phyloP scores from a whole-genome alignment of 345 rosid genomes.

The Aquilaria sinensis region DNA sequence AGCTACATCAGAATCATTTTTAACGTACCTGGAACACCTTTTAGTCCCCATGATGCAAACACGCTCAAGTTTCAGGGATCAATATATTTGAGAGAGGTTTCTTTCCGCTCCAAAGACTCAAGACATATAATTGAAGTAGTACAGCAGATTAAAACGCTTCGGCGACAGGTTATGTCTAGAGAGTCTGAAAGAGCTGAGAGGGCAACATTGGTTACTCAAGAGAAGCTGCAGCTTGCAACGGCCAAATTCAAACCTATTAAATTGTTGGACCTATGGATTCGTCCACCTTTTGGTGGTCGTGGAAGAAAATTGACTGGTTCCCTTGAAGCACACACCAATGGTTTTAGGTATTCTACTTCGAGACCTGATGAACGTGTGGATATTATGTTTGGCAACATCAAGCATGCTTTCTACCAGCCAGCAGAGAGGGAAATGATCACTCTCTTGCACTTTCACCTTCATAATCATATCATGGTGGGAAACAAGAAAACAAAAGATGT shows the following conservation, averaged over 20 bases:
- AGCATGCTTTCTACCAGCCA: constrained; percentile 52
- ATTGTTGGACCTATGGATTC: constrained; percentile 45
- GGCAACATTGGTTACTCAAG: constrained; percentile 51
- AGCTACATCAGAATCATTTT: constrained; percentile 46
- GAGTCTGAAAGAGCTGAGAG: constrained; percentile 55
- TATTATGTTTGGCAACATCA: constrained; percentile 37
- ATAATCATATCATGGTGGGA: constrained; percentile 57
- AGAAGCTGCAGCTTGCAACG: constrained; percentile 33
- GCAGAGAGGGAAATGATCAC: constrained; percentile 54
- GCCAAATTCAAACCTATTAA: constrained; percentile 41
- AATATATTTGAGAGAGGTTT: constrained; percentile 42
- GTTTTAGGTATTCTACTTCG: constrained; percentile 44
- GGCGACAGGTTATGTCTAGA: constrained; percentile 36
- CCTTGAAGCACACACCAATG: constrained; percentile 39
- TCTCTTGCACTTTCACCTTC: constrained; percentile 44
- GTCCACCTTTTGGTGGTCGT: constrained; percentile 48
- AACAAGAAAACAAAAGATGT: constrained; percentile 52
- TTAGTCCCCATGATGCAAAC: constrained; percentile 42
- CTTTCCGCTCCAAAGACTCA: constrained; percentile 46
- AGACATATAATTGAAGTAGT: constrained; percentile 50
- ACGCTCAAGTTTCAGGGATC: constrained; percentile 37
- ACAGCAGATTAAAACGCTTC: constrained; percentile 37
- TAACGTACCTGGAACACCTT: constrained; percentile 42
- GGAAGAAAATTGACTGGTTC: constrained; percentile 47
- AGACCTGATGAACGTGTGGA: constrained; percentile 47